Evolutionary conservation across 768 basidiomycete genomes (phyloP).

Genomic region (Lepiota venenata): DNA sequence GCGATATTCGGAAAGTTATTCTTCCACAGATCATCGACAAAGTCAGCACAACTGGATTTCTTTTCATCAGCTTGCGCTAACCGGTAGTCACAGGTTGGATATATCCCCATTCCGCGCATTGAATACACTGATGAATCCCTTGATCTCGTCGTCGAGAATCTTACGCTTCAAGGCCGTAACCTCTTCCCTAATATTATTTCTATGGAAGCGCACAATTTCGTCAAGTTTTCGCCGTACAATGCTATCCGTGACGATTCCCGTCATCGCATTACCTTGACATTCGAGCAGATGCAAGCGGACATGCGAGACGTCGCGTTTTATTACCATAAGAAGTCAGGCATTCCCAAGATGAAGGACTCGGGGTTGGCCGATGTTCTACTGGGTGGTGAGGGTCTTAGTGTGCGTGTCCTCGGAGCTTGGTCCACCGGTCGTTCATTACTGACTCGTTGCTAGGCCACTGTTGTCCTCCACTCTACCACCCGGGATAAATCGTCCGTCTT

Average conservation of each 20-base stretch:
- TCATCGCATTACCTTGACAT: slow-evolving; percentile 72
- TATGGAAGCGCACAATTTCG: slow-evolving; percentile 74
- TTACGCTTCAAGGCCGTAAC: slow-evolving; percentile 84
- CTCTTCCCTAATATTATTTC: slow-evolving; percentile 80
- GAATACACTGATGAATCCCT: slow-evolving; percentile 88
- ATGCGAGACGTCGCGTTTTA: slow-evolving; percentile 93
- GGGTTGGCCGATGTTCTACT: slow-evolving; percentile 85
- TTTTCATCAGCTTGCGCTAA: neutral
- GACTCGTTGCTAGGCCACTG: slow-evolving; percentile 37
- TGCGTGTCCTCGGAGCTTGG: slow-evolving; percentile 22
- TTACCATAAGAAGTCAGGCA: slow-evolving; percentile 81
- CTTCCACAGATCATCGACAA: slow-evolving; percentile 74
- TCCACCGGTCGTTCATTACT: neutral
- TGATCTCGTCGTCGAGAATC: slow-evolving; percentile 92
- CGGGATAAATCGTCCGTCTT: slow-evolving; percentile 72
- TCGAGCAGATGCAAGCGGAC: slow-evolving; percentile 89
- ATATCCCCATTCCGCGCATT: slow-evolving; percentile 88
- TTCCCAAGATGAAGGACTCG: slow-evolving; percentile 76
- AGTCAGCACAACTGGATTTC: slow-evolving; percentile 33
- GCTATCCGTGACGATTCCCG: slow-evolving; percentile 51
- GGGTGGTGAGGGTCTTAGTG: slow-evolving; percentile 78
- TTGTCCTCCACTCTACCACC: slow-evolving; percentile 57
- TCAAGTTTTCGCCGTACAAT: slow-evolving; percentile 82
- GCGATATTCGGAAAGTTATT: slow-evolving; percentile 81
- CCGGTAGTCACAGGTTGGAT: slow-evolving; percentile 49